Conservation (phyloP, 2,329 filamentous ascomycete species). For the Cladosporium austrohemisphaericum region DNA sequence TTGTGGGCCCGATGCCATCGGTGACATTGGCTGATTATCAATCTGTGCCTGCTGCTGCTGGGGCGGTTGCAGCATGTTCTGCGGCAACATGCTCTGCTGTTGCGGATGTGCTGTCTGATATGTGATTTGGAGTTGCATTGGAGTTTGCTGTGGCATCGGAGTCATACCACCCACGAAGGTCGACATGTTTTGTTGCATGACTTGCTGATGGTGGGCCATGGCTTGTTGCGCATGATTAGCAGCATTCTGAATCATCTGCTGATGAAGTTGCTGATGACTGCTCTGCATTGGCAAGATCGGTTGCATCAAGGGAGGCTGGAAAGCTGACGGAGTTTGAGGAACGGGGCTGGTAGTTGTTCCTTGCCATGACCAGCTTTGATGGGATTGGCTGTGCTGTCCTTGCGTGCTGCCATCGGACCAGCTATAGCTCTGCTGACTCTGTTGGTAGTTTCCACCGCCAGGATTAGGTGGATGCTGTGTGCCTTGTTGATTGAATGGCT, state of each 20-base stretch:
- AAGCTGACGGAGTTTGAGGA: background rate
- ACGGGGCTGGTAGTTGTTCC: background rate
- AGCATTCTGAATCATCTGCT: conserved; percentile 8
- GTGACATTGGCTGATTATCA: background rate
- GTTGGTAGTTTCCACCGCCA: conserved; percentile 2
- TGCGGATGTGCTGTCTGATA: background rate
- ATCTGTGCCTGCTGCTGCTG: background rate
- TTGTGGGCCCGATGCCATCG: too few species aligned
- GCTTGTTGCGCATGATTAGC: background rate
- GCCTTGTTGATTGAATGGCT: background rate
- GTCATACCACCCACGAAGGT: background rate
- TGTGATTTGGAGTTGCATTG: background rate
- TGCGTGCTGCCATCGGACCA: conserved; percentile 1
- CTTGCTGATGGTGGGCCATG: conserved; percentile 1
- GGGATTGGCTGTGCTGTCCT: background rate
- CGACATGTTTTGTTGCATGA: conserved; percentile 2
- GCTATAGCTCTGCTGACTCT: conserved; percentile 6
- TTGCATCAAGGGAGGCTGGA: background rate
- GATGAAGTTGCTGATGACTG: conserved; percentile 2
- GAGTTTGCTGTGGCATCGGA: background rate
- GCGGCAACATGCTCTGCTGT: background rate
- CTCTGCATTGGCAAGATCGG: background rate
- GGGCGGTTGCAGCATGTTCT: background rate
- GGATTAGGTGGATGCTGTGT: background rate
- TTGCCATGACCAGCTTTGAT: conserved; percentile 13